Conservation (phyloP, 2,329 filamentous ascomycete species). For the Pseudonectria foliicola region DNA sequence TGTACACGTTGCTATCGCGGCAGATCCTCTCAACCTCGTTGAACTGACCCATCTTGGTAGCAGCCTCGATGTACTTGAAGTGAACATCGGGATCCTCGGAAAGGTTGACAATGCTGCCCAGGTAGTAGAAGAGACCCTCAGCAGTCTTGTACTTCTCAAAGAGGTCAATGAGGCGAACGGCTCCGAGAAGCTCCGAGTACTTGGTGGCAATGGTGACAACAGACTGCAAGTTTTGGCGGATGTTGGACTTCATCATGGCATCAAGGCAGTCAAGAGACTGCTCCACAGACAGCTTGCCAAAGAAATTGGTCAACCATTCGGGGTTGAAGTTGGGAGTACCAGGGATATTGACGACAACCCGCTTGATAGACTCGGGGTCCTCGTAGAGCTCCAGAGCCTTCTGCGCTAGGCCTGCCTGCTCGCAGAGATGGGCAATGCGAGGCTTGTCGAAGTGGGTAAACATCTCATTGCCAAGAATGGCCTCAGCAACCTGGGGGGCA, state of each 20-base stretch:
- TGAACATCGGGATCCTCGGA: slow-evolving; percentile 92
- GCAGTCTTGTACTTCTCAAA: slow-evolving; percentile 97
- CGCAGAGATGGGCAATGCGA: slow-evolving; percentile 83
- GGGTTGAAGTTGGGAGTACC: slow-evolving; percentile 77
- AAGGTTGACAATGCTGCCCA: slow-evolving; percentile 95
- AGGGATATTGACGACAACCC: slow-evolving; percentile 75
- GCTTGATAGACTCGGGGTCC: slow-evolving; percentile 83
- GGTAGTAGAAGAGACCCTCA: slow-evolving; percentile 96
- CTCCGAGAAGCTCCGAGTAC: slow-evolving; percentile 88
- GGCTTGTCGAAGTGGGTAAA: slow-evolving; percentile 94
- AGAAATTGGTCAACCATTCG: slow-evolving; percentile 89
- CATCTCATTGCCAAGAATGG: slow-evolving; percentile 96
- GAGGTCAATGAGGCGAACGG: slow-evolving; percentile 82
- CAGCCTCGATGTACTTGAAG: slow-evolving; percentile 99
- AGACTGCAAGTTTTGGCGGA: slow-evolving; percentile 90
- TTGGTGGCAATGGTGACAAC: slow-evolving; percentile 96
- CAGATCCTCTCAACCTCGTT: slow-evolving; percentile 97
- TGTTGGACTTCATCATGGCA: slow-evolving; percentile 94
- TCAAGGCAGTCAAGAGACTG: slow-evolving; percentile 91
- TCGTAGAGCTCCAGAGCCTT: slow-evolving; percentile 93
- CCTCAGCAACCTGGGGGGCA: slow-evolving; percentile 94
- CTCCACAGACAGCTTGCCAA: slow-evolving; percentile 89
- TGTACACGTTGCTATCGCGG: slow-evolving; percentile 83
- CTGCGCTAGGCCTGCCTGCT: slow-evolving; percentile 81
- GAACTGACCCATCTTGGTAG: slow-evolving; percentile 86